Evolutionary conservation across 768 basidiomycete genomes (phyloP), one percentile per base, ranked within the genome.

Genomic region (Pleurotus cornucopiae): DNA sequence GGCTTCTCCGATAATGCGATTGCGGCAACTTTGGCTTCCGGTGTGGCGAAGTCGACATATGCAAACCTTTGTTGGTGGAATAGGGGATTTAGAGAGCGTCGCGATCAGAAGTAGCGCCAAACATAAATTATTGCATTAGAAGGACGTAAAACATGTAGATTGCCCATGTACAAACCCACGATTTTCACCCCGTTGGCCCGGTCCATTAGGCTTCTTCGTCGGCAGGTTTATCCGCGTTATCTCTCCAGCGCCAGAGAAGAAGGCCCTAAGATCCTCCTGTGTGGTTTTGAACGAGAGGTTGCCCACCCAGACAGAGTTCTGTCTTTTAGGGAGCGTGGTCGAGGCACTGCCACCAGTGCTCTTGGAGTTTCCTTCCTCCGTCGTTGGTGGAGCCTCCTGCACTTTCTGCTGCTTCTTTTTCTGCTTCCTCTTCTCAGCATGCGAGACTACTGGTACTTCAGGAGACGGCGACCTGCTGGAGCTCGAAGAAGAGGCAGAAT

Each of bases 281-380:
- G 88, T 90, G 51, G 96, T 98, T 71, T 88, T 89, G 79, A 89
- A 98, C 5, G 89, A 80, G 68, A 98, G 67, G 71, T 98, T 98
- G 41, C 96, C 96, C 26, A 98, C 89, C 96, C 96, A 98, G 46
- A 98, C 78, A 4, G 92, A 95, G 67, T 95, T 85, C 69, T 91
- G 84, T 21, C 88, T 83, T 68, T 85, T 86, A 12, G 67, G 66
- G 46, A 65, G 59, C 61, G 55, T 61, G 65, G 62, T 61, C n/a
- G 62, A 55, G 23, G 64, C 62, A 61, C 55, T 64, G n/a, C 63
- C 61, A 1, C 69, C 67, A 20, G 67, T 68, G 2, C 73, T 73
- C 55, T 75, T 70, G 53, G 71, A 66, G 26, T 78, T 69, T 61
- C 82, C 80, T 59, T 72, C 75, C 62, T 77, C 84, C 69, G 82